These are phyloP conservation scores for Pestalotiopsis sp. DNA, from an alignment of 2,329 filamentous ascomycete species.

Conservation along the genomic window DNA sequence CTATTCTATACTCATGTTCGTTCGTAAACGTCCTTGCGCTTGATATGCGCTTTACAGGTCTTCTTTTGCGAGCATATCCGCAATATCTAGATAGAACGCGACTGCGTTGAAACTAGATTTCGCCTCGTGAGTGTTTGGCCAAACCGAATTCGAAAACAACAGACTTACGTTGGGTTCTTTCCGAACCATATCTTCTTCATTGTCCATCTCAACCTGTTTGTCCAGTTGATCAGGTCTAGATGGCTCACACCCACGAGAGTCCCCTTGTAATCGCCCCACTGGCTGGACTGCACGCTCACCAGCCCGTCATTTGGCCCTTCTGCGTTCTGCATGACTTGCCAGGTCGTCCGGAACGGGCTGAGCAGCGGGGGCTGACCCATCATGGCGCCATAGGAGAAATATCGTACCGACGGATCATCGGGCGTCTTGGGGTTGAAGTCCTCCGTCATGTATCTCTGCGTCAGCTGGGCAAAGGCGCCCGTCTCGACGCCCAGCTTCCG, in stretches of 20 bases:
- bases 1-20: not conserved
- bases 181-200: conserved; percentile 56
- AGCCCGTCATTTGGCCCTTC: conserved; percentile 69
- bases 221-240: conserved; percentile 70
- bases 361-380: conserved; percentile 57
- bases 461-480: conserved; percentile 63
- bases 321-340: conserved; percentile 47
- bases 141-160: not conserved
- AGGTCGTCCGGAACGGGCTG: conserved; percentile 63
- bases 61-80: conserved; percentile 73
- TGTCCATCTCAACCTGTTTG: conserved; percentile 60
- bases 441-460: conserved; percentile 57
- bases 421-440: conserved; percentile 62
- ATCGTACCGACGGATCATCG: conserved; percentile 55
- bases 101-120: conserved; percentile 63
- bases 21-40: not conserved
- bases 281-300: conserved; percentile 66
- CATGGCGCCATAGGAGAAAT: conserved; percentile 65
- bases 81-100: conserved; percentile 68
- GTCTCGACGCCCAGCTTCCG: conserved; percentile 57
- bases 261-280: conserved; percentile 66
- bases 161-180: conserved; percentile 51
- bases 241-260: conserved; percentile 65
- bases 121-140: conserved; percentile 10
- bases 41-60: conserved; percentile 39